A percentile compares a stretch with the other conserved stretches of the same genome.
These are phyloP conservation scores for Rhodotorula sp. DNA, from an alignment of 1,284 basidiomycete species.

Conservation along the genomic window DNA sequence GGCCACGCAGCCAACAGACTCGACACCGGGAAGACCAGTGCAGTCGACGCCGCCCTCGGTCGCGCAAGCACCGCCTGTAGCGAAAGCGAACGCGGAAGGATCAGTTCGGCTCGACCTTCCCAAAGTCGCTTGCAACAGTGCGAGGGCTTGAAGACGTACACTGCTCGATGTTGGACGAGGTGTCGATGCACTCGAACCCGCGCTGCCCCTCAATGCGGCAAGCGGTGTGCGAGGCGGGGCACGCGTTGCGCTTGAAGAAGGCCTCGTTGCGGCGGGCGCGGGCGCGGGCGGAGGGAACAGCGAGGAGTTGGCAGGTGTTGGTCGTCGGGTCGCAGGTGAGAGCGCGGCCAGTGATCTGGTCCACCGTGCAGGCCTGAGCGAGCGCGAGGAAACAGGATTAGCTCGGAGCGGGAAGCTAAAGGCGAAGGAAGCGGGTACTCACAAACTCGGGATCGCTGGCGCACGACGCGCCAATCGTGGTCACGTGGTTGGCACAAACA, in stretches of 20 bases:
- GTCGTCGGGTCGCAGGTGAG: slow-evolving; percentile 3
- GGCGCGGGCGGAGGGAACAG: slow-evolving; percentile 13
- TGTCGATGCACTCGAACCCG: slow-evolving; percentile 37
- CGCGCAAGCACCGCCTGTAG: slow-evolving; percentile 26
- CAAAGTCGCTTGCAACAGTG: no score
- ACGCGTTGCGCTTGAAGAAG: slow-evolving; percentile 9
- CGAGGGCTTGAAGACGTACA: not conserved
- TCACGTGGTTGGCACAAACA: slow-evolving; percentile 10
- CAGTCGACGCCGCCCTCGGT: slow-evolving; percentile 29
- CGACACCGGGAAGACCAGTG: slow-evolving; percentile 24
- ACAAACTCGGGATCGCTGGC: slow-evolving; percentile 21
- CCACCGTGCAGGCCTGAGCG: slow-evolving; percentile 4
- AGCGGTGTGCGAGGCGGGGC: slow-evolving; percentile 23
- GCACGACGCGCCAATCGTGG: slow-evolving; percentile 18
- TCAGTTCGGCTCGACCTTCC: not conserved
- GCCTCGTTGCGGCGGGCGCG: slow-evolving; percentile 15
- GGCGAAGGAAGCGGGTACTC: not conserved
- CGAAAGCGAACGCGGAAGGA: no score
- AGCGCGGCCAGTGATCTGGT: not conserved
- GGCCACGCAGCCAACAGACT: slow-evolving; percentile 15
- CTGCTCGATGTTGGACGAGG: slow-evolving; percentile 13
- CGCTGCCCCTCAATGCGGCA: slow-evolving; percentile 13
- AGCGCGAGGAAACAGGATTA: not conserved
- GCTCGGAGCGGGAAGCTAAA: not conserved
- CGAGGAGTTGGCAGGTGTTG: not conserved